Evolutionary conservation across 83 land plant genomes (phyloP).

Genomic region (Thuja plicata): DNA sequence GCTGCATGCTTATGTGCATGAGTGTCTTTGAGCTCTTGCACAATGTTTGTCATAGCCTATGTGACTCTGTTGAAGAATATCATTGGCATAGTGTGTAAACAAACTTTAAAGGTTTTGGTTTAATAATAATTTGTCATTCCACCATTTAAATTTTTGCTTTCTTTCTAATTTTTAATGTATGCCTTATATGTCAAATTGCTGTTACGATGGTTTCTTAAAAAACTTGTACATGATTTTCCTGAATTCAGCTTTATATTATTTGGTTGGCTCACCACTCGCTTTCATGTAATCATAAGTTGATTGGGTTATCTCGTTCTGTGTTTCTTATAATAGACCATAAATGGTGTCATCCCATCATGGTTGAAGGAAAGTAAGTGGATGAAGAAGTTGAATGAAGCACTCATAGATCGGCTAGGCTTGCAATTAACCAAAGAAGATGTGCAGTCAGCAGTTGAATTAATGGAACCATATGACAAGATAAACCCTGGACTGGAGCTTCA

Average conservation of each 20-base stretch:
- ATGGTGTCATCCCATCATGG: constrained; percentile 38
- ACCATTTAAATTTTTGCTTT: background rate
- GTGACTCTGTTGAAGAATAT: background rate
- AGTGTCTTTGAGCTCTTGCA: background rate
- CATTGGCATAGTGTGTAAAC: background rate
- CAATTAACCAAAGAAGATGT: constrained; percentile 57
- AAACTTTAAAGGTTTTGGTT: background rate
- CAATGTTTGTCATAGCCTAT: background rate
- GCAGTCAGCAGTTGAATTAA: constrained; percentile 54
- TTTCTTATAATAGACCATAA: constrained; percentile 32
- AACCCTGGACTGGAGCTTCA: constrained; percentile 59
- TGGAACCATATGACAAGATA: constrained; percentile 74
- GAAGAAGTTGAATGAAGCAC: constrained; percentile 36
- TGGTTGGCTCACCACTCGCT: background rate
- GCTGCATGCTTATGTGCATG: background rate
- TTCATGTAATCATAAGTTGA: background rate
- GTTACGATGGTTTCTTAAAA: background rate
- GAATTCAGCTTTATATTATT: background rate
- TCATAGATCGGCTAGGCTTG: constrained; percentile 66
- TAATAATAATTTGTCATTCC: background rate
- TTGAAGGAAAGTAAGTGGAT: constrained; percentile 37
- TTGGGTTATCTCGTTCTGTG: background rate
- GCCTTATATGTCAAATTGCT: background rate
- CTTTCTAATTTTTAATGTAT: background rate
- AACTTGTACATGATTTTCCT: background rate